phyloP scores from a whole-genome alignment of 78 protist species.

The Dictyostelium purpureum region DNA sequence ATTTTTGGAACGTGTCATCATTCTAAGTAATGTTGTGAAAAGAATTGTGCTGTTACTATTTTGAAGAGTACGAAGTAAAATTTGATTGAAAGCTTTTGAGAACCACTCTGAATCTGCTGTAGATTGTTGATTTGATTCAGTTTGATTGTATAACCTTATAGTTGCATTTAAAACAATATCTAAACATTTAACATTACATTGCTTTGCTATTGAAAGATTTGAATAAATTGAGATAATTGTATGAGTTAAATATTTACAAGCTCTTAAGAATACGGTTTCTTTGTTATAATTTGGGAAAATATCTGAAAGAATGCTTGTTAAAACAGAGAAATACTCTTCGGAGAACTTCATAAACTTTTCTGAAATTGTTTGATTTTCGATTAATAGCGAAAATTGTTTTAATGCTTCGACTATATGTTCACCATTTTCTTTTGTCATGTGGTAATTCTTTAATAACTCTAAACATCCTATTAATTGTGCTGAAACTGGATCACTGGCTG shows the following conservation, averaged over 20 bases:
- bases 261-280: conserved; percentile 21
- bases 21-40: not conserved
- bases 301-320: conserved; percentile 10
- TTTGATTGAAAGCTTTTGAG: conserved; percentile 68
- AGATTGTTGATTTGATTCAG: not conserved
- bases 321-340: not conserved
- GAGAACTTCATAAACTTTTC: conserved; percentile 19
- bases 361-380: not conserved
- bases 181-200: not conserved
- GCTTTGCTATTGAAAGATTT: conserved; percentile 19
- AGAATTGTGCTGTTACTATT: conserved; percentile 25
- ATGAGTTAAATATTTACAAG: conserved; percentile 58
- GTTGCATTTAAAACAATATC: conserved; percentile 39
- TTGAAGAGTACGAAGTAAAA: conserved; percentile 36
- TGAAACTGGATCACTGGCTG: conserved; percentile 1
- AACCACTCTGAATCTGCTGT: conserved; percentile 41
- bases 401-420: conserved; percentile 42
- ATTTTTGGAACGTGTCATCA: not conserved
- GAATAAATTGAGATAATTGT: conserved; percentile 44
- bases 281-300: not conserved
- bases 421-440: conserved; percentile 8
- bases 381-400: conserved; percentile 31
- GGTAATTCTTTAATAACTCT: not conserved
- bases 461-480: conserved; percentile 12
- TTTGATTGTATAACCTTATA: not conserved